phyloP scores from a whole-genome alignment of 2,329 filamentous ascomycete genomes.

The Botrytis porri region DNA sequence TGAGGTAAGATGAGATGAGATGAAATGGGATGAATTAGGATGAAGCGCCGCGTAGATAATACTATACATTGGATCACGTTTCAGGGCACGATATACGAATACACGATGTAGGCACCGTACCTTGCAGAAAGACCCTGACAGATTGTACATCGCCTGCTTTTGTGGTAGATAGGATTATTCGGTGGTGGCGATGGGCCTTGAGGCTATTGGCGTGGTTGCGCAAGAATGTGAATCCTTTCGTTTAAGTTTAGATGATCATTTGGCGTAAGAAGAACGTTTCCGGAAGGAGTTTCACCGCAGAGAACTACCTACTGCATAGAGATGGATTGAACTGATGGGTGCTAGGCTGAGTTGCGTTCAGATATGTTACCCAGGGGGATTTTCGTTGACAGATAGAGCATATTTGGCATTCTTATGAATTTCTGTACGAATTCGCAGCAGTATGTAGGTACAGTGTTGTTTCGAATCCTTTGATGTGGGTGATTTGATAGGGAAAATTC shows the following conservation, averaged over 20 bases:
- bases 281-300: constrained; percentile 16
- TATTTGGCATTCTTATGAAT: neutral
- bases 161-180: neutral
- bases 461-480: constrained; percentile 10
- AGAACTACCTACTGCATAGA: neutral
- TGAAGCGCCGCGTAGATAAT: neutral
- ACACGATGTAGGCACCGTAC: neutral
- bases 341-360: neutral
- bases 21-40: neutral
- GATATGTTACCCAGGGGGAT: neutral
- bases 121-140: neutral
- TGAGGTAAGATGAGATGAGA: neutral
- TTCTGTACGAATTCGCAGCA: neutral
- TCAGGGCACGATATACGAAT: neutral
- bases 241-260: neutral
- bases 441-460: neutral
- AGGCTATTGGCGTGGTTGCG: neutral
- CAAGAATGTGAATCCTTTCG: constrained; percentile 8
- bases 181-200: constrained; percentile 5
- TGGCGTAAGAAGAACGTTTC: neutral
- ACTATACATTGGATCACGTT: neutral
- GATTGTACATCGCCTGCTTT: too few species aligned
- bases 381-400: neutral
- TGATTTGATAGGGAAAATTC: neutral
- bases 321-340: neutral